These are phyloP conservation scores for Rhizoctonia solani DNA, from an alignment of 1,284 basidiomycete genomes.

Conservation along the genomic window DNA sequence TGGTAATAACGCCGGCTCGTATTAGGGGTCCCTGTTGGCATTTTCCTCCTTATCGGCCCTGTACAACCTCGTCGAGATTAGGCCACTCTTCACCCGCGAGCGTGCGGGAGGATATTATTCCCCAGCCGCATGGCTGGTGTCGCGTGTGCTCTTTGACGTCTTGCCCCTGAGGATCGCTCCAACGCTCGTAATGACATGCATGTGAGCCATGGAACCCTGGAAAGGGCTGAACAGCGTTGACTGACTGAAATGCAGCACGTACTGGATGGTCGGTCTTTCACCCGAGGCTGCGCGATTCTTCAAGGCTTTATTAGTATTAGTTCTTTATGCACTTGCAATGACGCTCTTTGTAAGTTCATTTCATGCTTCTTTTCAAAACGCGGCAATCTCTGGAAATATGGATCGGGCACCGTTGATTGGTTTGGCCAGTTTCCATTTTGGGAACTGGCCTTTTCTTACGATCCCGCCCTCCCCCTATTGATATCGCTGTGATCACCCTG, in stretches of 20 bases:
- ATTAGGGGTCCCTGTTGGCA: conserved; percentile 78
- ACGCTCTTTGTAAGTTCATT: conserved; percentile 71
- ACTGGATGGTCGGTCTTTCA: conserved; percentile 91
- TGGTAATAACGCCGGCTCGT: no score
- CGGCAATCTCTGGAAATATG: no score
- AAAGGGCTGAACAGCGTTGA: no score
- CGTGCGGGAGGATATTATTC: conserved; percentile 80
- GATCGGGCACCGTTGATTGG: no score
- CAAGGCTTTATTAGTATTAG: conserved; percentile 79
- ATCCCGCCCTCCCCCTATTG: no score
- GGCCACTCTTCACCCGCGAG: conserved; percentile 85
- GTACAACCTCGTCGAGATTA: conserved; percentile 79
- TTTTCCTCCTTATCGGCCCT: conserved; percentile 87
- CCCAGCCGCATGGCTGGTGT: conserved; percentile 85
- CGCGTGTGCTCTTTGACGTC: conserved; percentile 81
- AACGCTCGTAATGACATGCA: conserved; percentile 77
- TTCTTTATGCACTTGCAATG: conserved; percentile 78
- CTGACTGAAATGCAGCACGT: conserved; percentile 50
- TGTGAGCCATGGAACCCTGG: conserved; percentile 53
- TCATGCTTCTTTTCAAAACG: neutral
- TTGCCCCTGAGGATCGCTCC: conserved; percentile 82
- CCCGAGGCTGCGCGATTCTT: conserved; percentile 71
- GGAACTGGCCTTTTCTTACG: no score
- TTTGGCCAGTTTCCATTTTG: no score
- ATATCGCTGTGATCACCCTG: no score